phyloP scores from a whole-genome alignment of 176 grass and related monocot species.

The Oryza meridionalis region DNA sequence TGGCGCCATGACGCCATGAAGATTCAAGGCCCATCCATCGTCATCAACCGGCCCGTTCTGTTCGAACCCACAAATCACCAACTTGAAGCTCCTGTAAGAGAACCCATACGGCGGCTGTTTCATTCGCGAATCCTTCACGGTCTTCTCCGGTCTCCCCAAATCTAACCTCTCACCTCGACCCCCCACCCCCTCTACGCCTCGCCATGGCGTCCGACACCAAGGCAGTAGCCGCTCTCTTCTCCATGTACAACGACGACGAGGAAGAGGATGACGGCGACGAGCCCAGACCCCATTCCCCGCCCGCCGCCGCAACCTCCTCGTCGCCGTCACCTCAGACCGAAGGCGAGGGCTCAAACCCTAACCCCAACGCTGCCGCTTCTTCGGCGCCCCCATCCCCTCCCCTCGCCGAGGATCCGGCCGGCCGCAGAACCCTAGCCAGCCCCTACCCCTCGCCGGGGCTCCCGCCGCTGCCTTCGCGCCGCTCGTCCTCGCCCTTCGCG shows the following conservation, averaged over 20 bases:
- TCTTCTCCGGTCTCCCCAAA: slow-evolving; percentile 22
- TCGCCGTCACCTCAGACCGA: slow-evolving; percentile 38
- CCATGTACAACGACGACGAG: slow-evolving; percentile 87
- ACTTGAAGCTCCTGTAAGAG: neutral
- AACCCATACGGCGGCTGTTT: neutral
- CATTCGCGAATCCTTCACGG: neutral
- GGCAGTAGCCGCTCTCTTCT: slow-evolving; percentile 77
- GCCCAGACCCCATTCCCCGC: slow-evolving; percentile 33
- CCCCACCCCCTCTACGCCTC: neutral
- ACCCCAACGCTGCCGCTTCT: slow-evolving; percentile 27
- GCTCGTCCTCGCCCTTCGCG: slow-evolving; percentile 40
- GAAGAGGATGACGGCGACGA: slow-evolving; percentile 75
- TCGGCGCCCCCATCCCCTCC: slow-evolving; percentile 41
- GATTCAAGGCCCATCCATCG: no score
- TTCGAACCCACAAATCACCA: neutral
- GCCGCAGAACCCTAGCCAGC: slow-evolving; percentile 54
- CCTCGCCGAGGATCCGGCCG: slow-evolving; percentile 34
- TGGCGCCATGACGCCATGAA: no score
- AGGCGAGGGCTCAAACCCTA: slow-evolving; percentile 40
- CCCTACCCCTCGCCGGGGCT: slow-evolving; percentile 50
- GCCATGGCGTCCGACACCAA: slow-evolving; percentile 71
- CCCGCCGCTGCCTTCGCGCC: slow-evolving; percentile 44
- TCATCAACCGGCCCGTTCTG: no score
- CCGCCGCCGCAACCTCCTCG: slow-evolving; percentile 35
- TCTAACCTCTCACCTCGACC: neutral